phyloP scores from a whole-genome alignment of 345 rosid species.

The Murraya paniculata region DNA sequence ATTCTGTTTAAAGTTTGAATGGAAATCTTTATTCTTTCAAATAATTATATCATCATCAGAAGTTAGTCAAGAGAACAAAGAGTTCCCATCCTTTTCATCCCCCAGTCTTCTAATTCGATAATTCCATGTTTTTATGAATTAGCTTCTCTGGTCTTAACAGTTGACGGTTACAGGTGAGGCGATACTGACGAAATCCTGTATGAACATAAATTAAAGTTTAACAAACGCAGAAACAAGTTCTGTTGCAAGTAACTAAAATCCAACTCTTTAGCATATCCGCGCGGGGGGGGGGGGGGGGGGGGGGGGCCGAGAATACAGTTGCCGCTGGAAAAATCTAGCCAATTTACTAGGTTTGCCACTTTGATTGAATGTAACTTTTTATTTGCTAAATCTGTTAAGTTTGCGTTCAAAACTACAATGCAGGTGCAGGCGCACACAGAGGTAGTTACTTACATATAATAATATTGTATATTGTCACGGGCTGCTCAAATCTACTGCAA shows the following conservation, averaged over 20 bases:
- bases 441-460: background rate
- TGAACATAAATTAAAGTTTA: background rate
- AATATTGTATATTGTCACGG: no score
- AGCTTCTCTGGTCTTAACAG: background rate
- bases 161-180: background rate
- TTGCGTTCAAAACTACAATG: background rate
- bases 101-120: background rate
- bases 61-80: background rate
- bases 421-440: background rate
- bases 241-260: background rate
- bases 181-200: background rate
- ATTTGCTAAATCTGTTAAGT: background rate
- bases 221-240: background rate
- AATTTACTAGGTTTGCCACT: background rate
- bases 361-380: background rate
- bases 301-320: no score
- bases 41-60: background rate
- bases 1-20: constrained; percentile 12
- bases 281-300: no score
- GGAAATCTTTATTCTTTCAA: constrained; percentile 23
- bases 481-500: no score
- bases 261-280: background rate
- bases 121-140: background rate
- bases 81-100: background rate
- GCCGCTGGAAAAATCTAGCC: background rate